A percentile compares a stretch with the other conserved stretches of the same genome.
phyloP scores from a whole-genome alignment of 2,329 filamentous ascomycete species.

The Pestalotiopsis sp. region DNA sequence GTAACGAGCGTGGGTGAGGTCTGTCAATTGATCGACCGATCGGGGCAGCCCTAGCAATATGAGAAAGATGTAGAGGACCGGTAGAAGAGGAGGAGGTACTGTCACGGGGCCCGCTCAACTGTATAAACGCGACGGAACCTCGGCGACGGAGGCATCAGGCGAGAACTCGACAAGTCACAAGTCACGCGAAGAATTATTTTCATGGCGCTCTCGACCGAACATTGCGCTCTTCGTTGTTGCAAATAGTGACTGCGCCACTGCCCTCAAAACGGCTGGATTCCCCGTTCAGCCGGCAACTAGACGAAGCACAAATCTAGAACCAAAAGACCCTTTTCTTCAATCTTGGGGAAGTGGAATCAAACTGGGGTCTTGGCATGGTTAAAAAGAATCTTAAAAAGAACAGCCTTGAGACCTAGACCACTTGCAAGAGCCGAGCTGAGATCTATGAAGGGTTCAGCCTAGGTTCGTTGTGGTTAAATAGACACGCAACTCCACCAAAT shows the following conservation, averaged over 20 bases:
- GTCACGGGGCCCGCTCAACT: background rate
- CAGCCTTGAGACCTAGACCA: background rate
- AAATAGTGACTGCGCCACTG: background rate
- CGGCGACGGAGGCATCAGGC: background rate
- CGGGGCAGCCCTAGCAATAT: background rate
- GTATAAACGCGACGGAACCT: background rate
- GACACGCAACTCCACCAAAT: background rate
- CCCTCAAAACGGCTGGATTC: background rate
- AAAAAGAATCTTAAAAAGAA: background rate
- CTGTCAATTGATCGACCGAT: background rate
- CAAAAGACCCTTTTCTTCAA: background rate
- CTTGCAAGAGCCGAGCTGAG: background rate
- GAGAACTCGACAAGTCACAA: background rate
- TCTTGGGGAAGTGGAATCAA: background rate
- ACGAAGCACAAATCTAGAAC: background rate
- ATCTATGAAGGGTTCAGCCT: background rate
- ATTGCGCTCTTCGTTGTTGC: background rate
- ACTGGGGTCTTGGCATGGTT: background rate
- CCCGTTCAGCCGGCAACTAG: background rate
- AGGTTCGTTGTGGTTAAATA: no score
- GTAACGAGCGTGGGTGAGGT: background rate
- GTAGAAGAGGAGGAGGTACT: background rate
- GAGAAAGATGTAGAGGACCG: background rate
- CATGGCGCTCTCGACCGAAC: background rate
- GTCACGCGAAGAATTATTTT: background rate